These are phyloP conservation scores for Boletales sp. DNA, from an alignment of 768 basidiomycete genomes.

Conservation along the genomic window DNA sequence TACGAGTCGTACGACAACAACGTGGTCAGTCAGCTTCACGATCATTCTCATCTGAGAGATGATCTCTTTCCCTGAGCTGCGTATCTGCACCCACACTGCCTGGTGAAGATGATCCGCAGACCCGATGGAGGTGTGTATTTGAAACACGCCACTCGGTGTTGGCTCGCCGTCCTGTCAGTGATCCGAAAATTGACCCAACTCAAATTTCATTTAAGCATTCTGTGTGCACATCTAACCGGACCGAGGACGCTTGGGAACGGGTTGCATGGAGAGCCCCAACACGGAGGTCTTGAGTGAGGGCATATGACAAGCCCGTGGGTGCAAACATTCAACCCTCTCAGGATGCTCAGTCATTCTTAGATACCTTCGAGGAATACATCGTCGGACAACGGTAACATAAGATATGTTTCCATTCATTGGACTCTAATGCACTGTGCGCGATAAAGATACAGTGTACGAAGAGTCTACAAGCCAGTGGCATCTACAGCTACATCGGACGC, in stretches of 20 bases:
- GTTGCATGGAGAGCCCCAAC: background rate
- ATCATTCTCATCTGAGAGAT: constrained; percentile 2
- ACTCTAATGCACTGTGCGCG: background rate
- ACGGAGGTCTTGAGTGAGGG: background rate
- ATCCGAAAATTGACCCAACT: background rate
- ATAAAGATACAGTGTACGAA: constrained; percentile 1
- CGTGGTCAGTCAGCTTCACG: background rate
- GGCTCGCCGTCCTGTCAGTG: background rate
- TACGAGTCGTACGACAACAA: background rate
- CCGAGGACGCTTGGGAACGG: background rate
- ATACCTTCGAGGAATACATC: background rate
- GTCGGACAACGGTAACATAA: background rate
- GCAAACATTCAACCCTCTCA: too few species aligned
- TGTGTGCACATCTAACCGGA: background rate
- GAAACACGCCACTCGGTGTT: background rate
- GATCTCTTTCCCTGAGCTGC: background rate
- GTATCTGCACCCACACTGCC: background rate
- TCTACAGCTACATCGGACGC: background rate
- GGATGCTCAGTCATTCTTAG: background rate
- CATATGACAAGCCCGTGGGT: background rate
- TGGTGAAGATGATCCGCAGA: background rate
- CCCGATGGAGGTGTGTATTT: background rate
- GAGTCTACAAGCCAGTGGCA: background rate
- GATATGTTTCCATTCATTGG: background rate
- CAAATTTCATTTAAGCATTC: background rate